These are phyloP conservation scores for Fonsecaea nubica DNA, from an alignment of 2,329 filamentous ascomycete genomes.

Conservation along the genomic window DNA sequence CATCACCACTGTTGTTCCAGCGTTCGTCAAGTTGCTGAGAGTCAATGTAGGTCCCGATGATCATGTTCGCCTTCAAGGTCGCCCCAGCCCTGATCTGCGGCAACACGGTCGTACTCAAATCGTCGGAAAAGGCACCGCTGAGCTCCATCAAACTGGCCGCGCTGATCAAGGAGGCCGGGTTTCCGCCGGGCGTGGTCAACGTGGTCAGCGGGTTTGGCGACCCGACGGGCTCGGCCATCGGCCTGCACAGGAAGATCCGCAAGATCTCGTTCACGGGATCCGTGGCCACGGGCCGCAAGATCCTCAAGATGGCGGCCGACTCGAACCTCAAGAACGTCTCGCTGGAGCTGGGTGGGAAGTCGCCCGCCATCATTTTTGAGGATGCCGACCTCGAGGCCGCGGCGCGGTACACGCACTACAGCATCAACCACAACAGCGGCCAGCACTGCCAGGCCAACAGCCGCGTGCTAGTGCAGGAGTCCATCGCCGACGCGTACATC, in stretches of 20 bases:
- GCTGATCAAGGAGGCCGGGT: constrained; percentile 53
- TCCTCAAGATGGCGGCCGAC: constrained; percentile 42
- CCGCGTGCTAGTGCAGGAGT: constrained; percentile 64
- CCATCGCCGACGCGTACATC: constrained; percentile 58
- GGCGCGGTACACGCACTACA: constrained; percentile 46
- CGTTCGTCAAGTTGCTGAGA: too few relatives aligned
- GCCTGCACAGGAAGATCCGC: constrained; percentile 43
- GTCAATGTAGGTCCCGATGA: constrained; percentile 17
- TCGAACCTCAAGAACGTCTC: constrained; percentile 47
- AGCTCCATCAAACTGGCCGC: constrained; percentile 46
- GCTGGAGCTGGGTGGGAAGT: constrained; percentile 48
- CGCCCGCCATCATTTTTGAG: constrained; percentile 46
- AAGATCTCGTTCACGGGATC: constrained; percentile 47
- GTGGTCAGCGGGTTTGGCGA: constrained; percentile 51
- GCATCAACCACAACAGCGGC: constrained; percentile 49
- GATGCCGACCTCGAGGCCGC: constrained; percentile 46
- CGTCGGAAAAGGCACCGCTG: constrained; percentile 54
- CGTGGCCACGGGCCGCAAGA: constrained; percentile 42
- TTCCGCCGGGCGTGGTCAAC: constrained; percentile 54
- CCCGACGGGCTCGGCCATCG: constrained; percentile 60
- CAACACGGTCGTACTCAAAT: constrained; percentile 55
- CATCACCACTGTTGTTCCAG: too few relatives aligned
- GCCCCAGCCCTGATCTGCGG: constrained; percentile 54
- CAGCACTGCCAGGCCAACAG: constrained; percentile 61
- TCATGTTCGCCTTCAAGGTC: constrained; percentile 50